A percentile compares a stretch with the other conserved stretches of the same genome.
These are phyloP conservation scores for Penicillium sp. DNA, from an alignment of 2,329 filamentous ascomycete genomes.

Conservation along the genomic window DNA sequence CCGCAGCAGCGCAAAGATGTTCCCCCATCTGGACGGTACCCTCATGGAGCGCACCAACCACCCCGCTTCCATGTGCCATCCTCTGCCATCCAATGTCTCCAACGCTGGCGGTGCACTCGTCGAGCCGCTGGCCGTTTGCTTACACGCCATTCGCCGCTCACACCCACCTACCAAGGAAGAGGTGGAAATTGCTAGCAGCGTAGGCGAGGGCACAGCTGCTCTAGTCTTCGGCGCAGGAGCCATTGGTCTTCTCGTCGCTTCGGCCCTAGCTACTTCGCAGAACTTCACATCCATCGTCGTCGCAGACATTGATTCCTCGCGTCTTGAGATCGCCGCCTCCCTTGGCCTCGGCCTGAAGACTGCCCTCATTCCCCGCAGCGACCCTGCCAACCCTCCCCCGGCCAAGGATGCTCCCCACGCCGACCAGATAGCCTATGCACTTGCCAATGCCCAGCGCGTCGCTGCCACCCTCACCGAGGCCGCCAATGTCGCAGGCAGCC, in stretches of 20 bases:
- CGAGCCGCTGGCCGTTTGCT: constrained; percentile 60
- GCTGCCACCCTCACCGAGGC: constrained; percentile 32
- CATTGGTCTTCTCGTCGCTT: constrained; percentile 59
- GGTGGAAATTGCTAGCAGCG: constrained; percentile 41
- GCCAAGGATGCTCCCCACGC: constrained; percentile 31
- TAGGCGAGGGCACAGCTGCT: constrained; percentile 46
- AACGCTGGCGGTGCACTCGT: constrained; percentile 58
- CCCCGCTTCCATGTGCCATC: constrained; percentile 59
- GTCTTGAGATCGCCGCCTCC: constrained; percentile 54
- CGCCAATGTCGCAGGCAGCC: constrained; percentile 11
- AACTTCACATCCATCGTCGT: constrained; percentile 57
- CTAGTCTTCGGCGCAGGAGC: constrained; percentile 62
- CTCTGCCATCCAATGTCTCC: constrained; percentile 53
- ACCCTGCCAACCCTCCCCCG: constrained; percentile 29
- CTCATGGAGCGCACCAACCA: constrained; percentile 62
- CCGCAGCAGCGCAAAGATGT: constrained; percentile 58
- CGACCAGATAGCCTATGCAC: constrained; percentile 33
- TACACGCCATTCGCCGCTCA: constrained; percentile 59
- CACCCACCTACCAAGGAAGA: constrained; percentile 43
- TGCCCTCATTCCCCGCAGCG: constrained; percentile 35
- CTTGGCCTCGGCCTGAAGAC: constrained; percentile 39
- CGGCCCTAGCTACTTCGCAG: constrained; percentile 55
- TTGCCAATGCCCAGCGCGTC: constrained; percentile 37
- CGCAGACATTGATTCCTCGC: constrained; percentile 59
- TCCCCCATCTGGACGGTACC: constrained; percentile 64